Evolutionary conservation across 768 basidiomycete genomes (phyloP), one percentile per base, ranked within the genome.

Genomic region (Gloeostereum incarnatum): DNA sequence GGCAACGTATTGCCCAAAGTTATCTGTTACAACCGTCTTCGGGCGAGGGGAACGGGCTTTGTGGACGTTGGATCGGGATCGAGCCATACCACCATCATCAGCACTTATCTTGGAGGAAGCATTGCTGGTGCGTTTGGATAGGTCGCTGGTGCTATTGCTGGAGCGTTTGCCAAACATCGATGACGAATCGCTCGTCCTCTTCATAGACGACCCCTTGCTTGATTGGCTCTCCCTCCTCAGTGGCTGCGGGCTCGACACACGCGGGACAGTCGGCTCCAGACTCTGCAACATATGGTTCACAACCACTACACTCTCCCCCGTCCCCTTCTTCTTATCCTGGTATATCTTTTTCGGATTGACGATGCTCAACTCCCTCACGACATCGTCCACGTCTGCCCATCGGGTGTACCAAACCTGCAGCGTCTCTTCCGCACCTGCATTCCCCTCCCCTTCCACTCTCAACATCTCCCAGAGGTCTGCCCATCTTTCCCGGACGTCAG

Each of bases 381-480:
- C 57, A 22, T 57, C 65, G 44, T 79, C 78, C 26, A 85, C 79
- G 27, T 83, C 81, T 9, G 53, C 62, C 75, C 77, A 89, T 11
- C 87, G 62, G 26, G 63, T 61, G 51, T 66, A 63, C 86, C 87
- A 90, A 7, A 87, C 81, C 0, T 64, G 64, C 19, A 78, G 50
- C 16, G 87, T 89, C 62, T 88, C 86, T 6, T 66, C 69, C 4
- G 69, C 68, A 5, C 76, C 79, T 1, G 70, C 76, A 44, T 79
- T 79, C 61, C 71, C 56, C 60, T 82, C 79, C 2, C 78, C 79
- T 14, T 83, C 82, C 3, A 81, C 75, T 7, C 71, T 62, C n/a
- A 84, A 58, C 52, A 81, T 83, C 43, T 88, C 82, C 87, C 87
- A 90, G n/a, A 90, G 58, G n/a, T 77, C 78, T 2, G 65, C 69